Evolutionary conservation across 2,329 filamentous ascomycete species (phyloP).

Genomic region (Aspergillus versicolor): DNA sequence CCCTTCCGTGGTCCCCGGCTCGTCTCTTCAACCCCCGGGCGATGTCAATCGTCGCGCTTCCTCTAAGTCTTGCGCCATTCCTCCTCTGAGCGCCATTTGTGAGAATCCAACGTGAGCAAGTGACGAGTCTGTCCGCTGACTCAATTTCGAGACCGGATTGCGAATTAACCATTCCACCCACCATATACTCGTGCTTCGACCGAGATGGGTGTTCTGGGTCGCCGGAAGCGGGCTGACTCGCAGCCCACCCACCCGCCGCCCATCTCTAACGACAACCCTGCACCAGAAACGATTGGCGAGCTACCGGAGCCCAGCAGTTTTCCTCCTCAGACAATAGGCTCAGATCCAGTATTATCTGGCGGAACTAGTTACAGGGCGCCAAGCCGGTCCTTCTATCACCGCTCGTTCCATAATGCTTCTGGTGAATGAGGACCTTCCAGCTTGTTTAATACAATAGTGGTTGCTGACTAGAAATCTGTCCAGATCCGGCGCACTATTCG

Average conservation of each 20-base stretch:
- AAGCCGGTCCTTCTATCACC: slow-evolving; percentile 45
- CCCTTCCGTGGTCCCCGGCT: not conserved
- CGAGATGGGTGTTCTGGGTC: slow-evolving; percentile 30
- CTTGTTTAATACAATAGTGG: not conserved
- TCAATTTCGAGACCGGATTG: not conserved
- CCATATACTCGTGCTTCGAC: slow-evolving; percentile 2
- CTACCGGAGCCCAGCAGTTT: slow-evolving; percentile 30
- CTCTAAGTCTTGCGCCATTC: slow-evolving; percentile 21
- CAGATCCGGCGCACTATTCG: slow-evolving; percentile 72
- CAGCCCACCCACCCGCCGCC: slow-evolving; percentile 24
- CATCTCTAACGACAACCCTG: slow-evolving; percentile 22
- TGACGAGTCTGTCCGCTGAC: not conserved
- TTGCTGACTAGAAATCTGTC: slow-evolving; percentile 33
- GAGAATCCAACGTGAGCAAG: not conserved
- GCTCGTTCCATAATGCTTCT: slow-evolving; percentile 43
- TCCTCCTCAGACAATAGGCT: slow-evolving; percentile 22
- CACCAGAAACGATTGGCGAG: slow-evolving; percentile 21
- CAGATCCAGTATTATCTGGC: slow-evolving; percentile 30
- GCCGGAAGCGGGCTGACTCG: slow-evolving; percentile 30
- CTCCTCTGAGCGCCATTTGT: not conserved
- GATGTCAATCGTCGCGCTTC: slow-evolving; percentile 15
- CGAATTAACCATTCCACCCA: not conserved
- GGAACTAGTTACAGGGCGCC: slow-evolving; percentile 41
- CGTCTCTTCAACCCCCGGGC: slow-evolving; percentile 2
- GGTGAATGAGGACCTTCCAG: slow-evolving; percentile 26